Conservation (phyloP, 2,329 filamentous ascomycete species). For the Penicillium sp. region DNA sequence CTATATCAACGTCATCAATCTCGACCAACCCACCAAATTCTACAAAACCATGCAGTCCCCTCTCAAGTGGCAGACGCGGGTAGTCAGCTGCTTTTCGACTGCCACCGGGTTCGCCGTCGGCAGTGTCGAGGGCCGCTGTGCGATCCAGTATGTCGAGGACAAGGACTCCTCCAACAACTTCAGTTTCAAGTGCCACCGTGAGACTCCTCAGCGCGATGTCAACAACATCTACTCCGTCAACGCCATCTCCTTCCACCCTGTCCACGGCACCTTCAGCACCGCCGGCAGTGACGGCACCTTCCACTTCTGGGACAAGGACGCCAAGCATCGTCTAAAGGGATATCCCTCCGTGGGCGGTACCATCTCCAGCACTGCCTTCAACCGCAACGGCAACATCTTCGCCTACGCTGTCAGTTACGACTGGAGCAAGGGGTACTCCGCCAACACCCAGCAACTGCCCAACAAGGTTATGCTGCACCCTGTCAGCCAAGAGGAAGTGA, state of each 20-base stretch:
- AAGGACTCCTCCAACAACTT: conserved; percentile 89
- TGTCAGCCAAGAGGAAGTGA: conserved; percentile 57
- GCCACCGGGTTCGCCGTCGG: conserved; percentile 87
- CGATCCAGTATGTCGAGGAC: conserved; percentile 96
- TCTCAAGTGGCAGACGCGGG: conserved; percentile 94
- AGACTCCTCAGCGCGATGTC: conserved; percentile 60
- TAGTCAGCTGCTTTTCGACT: conserved; percentile 90
- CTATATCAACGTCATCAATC: conserved; percentile 90
- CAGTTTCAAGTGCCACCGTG: conserved; percentile 97
- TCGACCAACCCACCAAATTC: conserved; percentile 77
- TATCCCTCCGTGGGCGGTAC: conserved; percentile 76
- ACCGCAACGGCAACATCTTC: conserved; percentile 71
- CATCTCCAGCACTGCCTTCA: conserved; percentile 85
- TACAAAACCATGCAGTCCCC: conserved; percentile 96
- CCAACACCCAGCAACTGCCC: conserved; percentile 62
- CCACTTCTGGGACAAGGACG: conserved; percentile 68
- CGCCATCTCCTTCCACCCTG: conserved; percentile 92
- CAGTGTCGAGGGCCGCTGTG: conserved; percentile 91
- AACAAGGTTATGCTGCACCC: conserved; percentile 81
- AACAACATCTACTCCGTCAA: conserved; percentile 93
- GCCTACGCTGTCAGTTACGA: conserved; percentile 91
- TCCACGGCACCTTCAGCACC: conserved; percentile 93
- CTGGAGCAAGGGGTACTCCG: conserved; percentile 92
- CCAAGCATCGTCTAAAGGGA: conserved; percentile 80
- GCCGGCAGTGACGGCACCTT: conserved; percentile 93